Base-by-base conservation (phyloP, 2,329 filamentous ascomycete species). In the Bipolaris gigantea region DNA sequence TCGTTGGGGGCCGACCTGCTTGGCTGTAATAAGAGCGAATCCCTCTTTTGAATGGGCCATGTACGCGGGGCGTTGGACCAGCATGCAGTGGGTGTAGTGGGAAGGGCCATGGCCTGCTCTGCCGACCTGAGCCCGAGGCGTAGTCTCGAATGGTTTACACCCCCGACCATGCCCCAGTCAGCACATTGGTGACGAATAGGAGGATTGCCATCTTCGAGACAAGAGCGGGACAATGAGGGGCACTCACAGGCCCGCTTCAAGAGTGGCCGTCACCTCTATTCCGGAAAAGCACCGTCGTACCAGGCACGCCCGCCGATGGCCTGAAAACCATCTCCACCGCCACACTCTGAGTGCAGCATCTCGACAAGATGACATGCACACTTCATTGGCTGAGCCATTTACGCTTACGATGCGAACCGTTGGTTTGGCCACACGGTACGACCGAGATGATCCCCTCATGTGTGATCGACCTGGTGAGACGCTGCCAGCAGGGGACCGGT, bases 361-460 rank as follows among this genome's bases (percentile, higher is more conserved):
- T 13, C 11, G 25, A 30, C 27, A 11, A 30, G 27, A 13, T 30
- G 27, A 13, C 27, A 11, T 18, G n/a, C 25, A 30, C 16, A 27
- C 25, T 18, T 16, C 25, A 48, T 33, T 48, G 45, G 45, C 38
- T 39, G 10, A 21, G 19, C 18, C 7, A 15, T 40, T 30, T 13
- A 34, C 27, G 43, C 48, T 34, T 46, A 30, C 40, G 15, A 47
- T 53, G 47, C 56, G 53, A 56, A 53, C 50, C 41, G 41, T 55
- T 55, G 15, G 48, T 39, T 42, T 47, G 34, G 40, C 35, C 47
- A 53, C 50, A 35, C 49, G 43, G 56, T 53, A 43, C 50, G 39
- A 33, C 44, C 47, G 41, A 49, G 34, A 50, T 54, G 34, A 27
- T 36, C 47, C 41, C 43, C 34, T 38, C 41, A 36, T 36, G 23